Percentiles rank a stretch among this genome's conserved stretches.
These are phyloP conservation scores for Phialophora macrospora DNA, from an alignment of 2,329 filamentous ascomycete genomes.

Conservation along the genomic window DNA sequence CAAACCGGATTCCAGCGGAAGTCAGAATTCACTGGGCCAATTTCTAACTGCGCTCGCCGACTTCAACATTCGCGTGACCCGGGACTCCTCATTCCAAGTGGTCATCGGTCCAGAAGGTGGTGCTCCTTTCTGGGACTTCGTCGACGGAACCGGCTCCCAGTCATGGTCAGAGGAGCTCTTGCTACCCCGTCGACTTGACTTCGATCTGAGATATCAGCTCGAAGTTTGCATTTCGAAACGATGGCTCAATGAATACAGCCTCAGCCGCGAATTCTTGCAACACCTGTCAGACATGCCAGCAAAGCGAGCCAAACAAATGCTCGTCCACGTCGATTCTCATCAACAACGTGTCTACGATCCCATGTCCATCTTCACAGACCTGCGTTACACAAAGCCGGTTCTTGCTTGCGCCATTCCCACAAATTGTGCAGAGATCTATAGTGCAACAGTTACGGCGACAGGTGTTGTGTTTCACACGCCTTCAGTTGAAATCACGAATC, in stretches of 20 bases:
- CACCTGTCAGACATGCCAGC: conserved; percentile 60
- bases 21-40: conserved; percentile 9
- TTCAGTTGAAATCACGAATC: conserved; percentile 82
- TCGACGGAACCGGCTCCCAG: conserved; percentile 40
- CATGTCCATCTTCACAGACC: conserved; percentile 69
- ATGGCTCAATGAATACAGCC: conserved; percentile 74
- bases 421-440: conserved; percentile 76
- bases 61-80: conserved; percentile 68
- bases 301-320: conserved; percentile 64
- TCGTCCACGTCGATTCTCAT: conserved; percentile 74
- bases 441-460: conserved; percentile 81
- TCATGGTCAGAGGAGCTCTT: conserved; percentile 31
- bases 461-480: conserved; percentile 79
- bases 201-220: conserved; percentile 82
- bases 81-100: conserved; percentile 52
- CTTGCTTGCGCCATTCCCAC: conserved; percentile 63
- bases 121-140: conserved; percentile 47
- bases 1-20: conserved; percentile 5
- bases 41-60: conserved; percentile 64
- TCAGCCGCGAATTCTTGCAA: conserved; percentile 70
- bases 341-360: conserved; percentile 69
- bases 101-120: conserved; percentile 50
- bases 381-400: conserved; percentile 52
- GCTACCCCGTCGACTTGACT: conserved; percentile 59
- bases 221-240: conserved; percentile 89